Base-by-base conservation (phyloP, 192 early-diverging fungal genomes). In the Dimargaris xerosporica region DNA sequence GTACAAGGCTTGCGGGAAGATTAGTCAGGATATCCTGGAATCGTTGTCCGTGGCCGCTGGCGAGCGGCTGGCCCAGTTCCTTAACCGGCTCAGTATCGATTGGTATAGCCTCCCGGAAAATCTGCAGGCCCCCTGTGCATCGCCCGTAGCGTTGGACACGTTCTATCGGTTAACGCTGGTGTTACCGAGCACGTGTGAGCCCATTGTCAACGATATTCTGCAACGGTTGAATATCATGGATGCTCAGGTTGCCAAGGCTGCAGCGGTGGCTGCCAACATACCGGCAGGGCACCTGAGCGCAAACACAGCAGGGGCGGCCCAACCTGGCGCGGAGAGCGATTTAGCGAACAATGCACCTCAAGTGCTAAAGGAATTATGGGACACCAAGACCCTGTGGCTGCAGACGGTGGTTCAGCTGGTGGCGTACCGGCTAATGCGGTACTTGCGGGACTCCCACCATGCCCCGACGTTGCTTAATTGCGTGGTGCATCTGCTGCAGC, bases 41-140 rank as follows among this genome's bases (percentile, higher is more conserved):
- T 71, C 81, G 44, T 71, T 88, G 29, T 83, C 85, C 64, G 74
- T 86, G 19, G 76, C 78, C 50, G 77, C 75, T 30, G 86, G 85
- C 64, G 78, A 85, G 69, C 73, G 83, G 50, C 65, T 87, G 41
- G 58, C 82, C 46, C 77, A 84, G 65, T 66, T 86, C 29, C 79
- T 90, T 47, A 81, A 84, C 69, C 85, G 83, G 64, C 83, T 82
- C 81, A 83, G 83, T 80, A 70, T 88, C 58, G 83, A 82, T 59
- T 79, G 78, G 60, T 78, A 82, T 53, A 67, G 65, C 34, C 79
- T 78, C 30, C 81, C 83, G 41, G 72, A 77, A 62, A 75, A 81
- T 63, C 83, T 80, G 48, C 73, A 60, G 61, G 70, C 82, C 54
- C 78, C 71, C 2, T 88, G 86, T 48, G 81, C 84, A 31, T 85